Evolutionary conservation across 2,329 filamentous ascomycete genomes (phyloP), one percentile per base, ranked within the genome.

Genomic region (Fusarium chaquense): DNA sequence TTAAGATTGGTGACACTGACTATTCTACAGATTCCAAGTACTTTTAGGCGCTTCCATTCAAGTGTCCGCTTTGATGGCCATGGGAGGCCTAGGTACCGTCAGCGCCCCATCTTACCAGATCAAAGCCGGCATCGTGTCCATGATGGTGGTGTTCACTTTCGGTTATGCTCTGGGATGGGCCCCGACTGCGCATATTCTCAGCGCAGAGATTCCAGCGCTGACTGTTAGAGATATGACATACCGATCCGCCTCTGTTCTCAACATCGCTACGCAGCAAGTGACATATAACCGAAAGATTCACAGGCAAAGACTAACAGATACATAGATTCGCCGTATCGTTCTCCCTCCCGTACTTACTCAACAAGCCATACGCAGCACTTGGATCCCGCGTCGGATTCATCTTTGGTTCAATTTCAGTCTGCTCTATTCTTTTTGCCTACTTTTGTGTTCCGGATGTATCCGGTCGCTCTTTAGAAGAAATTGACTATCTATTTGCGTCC

Each of bases 361-460:
- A 80, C 32, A 62, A 70, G 3, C 35, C 33, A 3, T 81, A 81
- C 45, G 81, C 78, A 8, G 71, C 70, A 16, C 73, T 82, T 2
- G 77, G 75, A 1, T 73, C 73, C 20, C 80, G 78, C 40, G 74
- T 81, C 1, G 79, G 80, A 4, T 82, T 80, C 47, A 80, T 82
- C n/a, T 82, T 78, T 45, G 81, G 79, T 8, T 67, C 73, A 30
- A 70, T 72, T 13, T 58, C 47, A 11, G 20, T 61, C 1, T 24
- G 20, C 3, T 38, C 20, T 18, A 36, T 47, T 4, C 8, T 41
- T 5, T 22, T 61, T 1, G 56, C 32, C 3, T 55, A 38, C 2
- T 69, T 82, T 60, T 86, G 85, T 57, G 83, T 88, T 0, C 87
- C 86, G 0, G 87, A 90, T 70, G 89, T 87, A 0, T 86, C 83